Evolutionary conservation across 352 stramenopile species (phyloP), one percentile per base, ranked within the genome.

Genomic region (Globisporangium echinulatum): DNA sequence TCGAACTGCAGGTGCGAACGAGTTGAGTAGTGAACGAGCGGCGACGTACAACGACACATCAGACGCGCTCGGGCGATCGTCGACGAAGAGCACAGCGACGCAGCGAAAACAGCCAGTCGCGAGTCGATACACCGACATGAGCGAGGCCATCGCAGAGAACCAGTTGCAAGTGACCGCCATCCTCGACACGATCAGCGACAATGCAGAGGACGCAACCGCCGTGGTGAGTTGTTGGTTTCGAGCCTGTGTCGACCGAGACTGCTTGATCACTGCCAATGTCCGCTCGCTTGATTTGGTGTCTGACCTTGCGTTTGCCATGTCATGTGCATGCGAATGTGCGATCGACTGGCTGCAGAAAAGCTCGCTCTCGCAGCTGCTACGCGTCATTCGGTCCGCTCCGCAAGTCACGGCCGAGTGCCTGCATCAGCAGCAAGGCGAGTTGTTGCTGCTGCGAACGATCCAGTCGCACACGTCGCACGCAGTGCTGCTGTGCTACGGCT

Each of bases 401-500:
- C 80, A 88, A 59, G 77, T 88, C 25, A 90, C 80, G 0, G 72
- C 80, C 43, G 78, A 88, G 59, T 90, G 71, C 42, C 63, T 90
- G 5, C 76, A 82, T 39, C 75, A 85, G 50, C 74, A 84, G 49
- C 58, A 76, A 7, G 81, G 76, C 46, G 81, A 90, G 54, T 51
- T 74, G 14, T 59, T 83, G 19, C 63, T 90, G 42, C 65, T 88
- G 11, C 66, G 76, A 11, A 87, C 70, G 14, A 86, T 90, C 54
- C 74, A 69, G 36, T 68, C 72, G 7, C 78, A 90, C 65, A 49
- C 68, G 0, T 70, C 75, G 1, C 79, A 90, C 40, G 79, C 81
- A 6, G 81, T 90, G n/a, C 56, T 90, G 43, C 70, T 88, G 6
- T 90, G 81, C 55, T 90, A 90, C 40, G 81, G 81, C 15, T 88